Evolutionary conservation across 495 filamentous ascomycete species (phyloP).

Genomic region (Penicillium mononematosum): DNA sequence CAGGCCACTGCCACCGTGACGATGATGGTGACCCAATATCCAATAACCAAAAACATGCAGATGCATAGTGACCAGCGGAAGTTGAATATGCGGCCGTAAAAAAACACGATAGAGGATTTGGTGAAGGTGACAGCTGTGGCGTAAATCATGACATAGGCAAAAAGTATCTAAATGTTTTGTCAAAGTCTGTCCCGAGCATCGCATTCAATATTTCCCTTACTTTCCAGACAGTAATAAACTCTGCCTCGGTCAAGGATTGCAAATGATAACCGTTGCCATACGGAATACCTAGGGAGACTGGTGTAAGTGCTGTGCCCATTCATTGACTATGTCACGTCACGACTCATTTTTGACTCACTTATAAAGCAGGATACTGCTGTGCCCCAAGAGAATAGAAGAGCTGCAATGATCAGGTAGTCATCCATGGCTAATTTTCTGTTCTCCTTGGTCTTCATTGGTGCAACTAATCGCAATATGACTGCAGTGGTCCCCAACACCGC

Average conservation of each 20-base stretch:
- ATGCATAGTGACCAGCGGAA: not conserved
- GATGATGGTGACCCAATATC: constrained; percentile 1
- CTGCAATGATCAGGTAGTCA: not conserved
- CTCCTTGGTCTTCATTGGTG: not conserved
- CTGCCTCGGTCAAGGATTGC: not conserved
- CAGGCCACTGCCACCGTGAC: constrained; percentile 1
- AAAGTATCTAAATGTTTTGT: not conserved
- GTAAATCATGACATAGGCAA: constrained; percentile 1
- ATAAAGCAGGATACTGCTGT: not conserved
- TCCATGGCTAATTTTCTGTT: not conserved
- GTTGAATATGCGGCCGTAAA: constrained; percentile 1
- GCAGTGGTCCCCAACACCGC: not conserved
- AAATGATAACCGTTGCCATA: not conserved
- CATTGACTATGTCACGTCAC: not conserved
- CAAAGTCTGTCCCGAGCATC: not conserved
- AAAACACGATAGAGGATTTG: not conserved
- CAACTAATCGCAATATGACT: not conserved
- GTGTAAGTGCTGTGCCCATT: not conserved
- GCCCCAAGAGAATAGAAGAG: not conserved
- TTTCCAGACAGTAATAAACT: not conserved
- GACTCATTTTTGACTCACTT: not conserved
- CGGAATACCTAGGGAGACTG: not conserved
- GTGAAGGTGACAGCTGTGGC: not conserved
- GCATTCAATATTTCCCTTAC: not conserved
- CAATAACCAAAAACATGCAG: constrained; percentile 2